phyloP scores from a whole-genome alignment of 352 stramenopile species.

The Phytophthora idaei region DNA sequence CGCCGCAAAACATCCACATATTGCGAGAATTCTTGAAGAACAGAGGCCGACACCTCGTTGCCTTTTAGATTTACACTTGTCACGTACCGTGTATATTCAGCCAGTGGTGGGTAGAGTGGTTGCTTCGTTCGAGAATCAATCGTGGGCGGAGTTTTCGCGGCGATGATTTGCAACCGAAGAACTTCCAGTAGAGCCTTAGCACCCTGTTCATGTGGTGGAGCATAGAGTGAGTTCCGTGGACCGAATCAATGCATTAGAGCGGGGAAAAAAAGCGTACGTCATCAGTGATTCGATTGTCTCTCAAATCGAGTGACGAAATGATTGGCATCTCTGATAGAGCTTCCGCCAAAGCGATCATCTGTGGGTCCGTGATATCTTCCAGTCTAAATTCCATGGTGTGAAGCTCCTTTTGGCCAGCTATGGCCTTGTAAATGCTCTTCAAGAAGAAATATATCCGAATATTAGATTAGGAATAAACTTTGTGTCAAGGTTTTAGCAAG shows the following conservation, averaged over 20 bases:
- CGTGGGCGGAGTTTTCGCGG: slow-evolving; percentile 61
- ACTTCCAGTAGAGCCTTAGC: slow-evolving; percentile 75
- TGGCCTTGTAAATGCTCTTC: slow-evolving; percentile 88
- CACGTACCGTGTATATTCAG: slow-evolving; percentile 73
- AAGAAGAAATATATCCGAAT: not conserved
- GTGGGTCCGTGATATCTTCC: slow-evolving; percentile 81
- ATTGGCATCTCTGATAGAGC: slow-evolving; percentile 79
- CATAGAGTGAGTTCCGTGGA: not conserved
- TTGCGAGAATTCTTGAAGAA: slow-evolving; percentile 72
- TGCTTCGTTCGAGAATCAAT: slow-evolving; percentile 60
- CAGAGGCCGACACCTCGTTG: slow-evolving; percentile 69
- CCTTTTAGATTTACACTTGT: slow-evolving; percentile 79
- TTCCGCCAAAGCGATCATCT: slow-evolving; percentile 80
- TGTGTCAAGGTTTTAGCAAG: not conserved
- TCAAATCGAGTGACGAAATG: slow-evolving; percentile 73
- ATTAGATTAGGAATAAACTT: not conserved
- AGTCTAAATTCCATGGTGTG: slow-evolving; percentile 75
- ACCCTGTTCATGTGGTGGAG: slow-evolving; percentile 41
- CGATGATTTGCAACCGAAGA: slow-evolving; percentile 78
- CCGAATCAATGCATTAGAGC: not conserved
- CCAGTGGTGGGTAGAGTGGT: slow-evolving; percentile 41
- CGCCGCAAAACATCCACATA: slow-evolving; percentile 77
- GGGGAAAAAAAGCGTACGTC: slow-evolving; percentile 45
- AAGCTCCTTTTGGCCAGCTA: slow-evolving; percentile 82
- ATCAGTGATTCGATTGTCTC: slow-evolving; percentile 83